Conservation (phyloP, 805 yeast genomes). For the Metschnikowia kunwiensis region DNA sequence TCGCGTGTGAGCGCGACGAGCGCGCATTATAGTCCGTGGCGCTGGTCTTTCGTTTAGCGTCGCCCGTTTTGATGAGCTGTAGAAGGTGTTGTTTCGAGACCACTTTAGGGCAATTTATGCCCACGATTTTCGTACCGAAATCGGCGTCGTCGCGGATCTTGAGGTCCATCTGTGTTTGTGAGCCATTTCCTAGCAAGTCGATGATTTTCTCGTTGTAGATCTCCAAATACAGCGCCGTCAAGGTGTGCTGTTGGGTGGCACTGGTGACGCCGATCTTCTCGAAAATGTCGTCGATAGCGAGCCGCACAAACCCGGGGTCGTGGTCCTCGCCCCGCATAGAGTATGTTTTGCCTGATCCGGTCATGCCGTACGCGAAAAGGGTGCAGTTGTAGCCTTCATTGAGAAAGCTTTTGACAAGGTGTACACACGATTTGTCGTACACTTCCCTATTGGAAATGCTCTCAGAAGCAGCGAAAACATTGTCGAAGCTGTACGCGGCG, state of each 20-base stretch:
- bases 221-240: constrained; percentile 73
- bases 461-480: constrained; percentile 61
- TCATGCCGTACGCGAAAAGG: constrained; percentile 91
- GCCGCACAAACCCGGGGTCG: constrained; percentile 70
- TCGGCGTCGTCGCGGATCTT: constrained; percentile 73
- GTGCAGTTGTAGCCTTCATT: constrained; percentile 80
- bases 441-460: constrained; percentile 52
- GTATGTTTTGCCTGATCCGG: constrained; percentile 88
- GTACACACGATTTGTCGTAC: constrained; percentile 52
- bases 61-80: constrained; percentile 62
- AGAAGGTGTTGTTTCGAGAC: constrained; percentile 57
- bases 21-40: constrained; percentile 87
- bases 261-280: constrained; percentile 29
- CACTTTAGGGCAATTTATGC: constrained; percentile 64
- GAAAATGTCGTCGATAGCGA: constrained; percentile 62
- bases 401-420: constrained; percentile 52
- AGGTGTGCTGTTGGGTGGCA: constrained; percentile 34
- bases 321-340: constrained; percentile 71
- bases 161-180: constrained; percentile 47
- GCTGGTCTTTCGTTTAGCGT: constrained; percentile 70
- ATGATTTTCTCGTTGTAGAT: constrained; percentile 85
- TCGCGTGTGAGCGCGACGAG: constrained; percentile 90
- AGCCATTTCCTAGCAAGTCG: constrained; percentile 43
- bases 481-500: constrained; percentile 65
- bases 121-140: constrained; percentile 71